phyloP scores from a whole-genome alignment of 2,329 filamentous ascomycete genomes.

The Ilyonectria destructans region DNA sequence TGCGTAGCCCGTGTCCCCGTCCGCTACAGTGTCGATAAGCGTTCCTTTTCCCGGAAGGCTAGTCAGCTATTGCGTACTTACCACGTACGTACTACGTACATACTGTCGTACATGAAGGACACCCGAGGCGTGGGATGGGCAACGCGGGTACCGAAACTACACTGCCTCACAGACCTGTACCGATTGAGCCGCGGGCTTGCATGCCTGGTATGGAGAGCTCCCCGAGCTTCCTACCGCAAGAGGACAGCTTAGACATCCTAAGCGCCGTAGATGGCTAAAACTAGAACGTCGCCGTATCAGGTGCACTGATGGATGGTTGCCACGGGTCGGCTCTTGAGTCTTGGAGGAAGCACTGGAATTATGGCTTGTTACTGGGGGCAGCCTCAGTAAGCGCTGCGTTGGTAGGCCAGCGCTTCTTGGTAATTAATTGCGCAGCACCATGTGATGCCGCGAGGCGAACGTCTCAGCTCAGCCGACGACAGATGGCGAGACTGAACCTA shows the following conservation, averaged over 20 bases:
- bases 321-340: conserved; percentile 11
- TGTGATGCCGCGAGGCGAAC: conserved; percentile 14
- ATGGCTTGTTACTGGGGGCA: conserved; percentile 28
- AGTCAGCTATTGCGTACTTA: not conserved
- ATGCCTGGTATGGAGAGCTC: conserved; percentile 28
- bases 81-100: not conserved
- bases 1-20: not conserved
- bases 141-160: not conserved
- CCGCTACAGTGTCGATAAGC: not conserved
- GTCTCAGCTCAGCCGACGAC: conserved; percentile 10
- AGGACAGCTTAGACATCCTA: conserved; percentile 18
- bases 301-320: conserved; percentile 17
- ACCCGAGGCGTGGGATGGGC: not conserved
- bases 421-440: conserved; percentile 16
- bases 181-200: not conserved
- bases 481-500: conserved; percentile 18
- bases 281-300: conserved; percentile 25
- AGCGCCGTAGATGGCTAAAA: conserved; percentile 20
- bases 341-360: conserved; percentile 23
- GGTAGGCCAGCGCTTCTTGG: conserved; percentile 11
- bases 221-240: conserved; percentile 8
- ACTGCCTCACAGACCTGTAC: conserved; percentile 11
- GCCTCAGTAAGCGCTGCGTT: conserved; percentile 25
- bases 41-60: conserved; percentile 14
- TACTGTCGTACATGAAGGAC: too few relatives aligned